phyloP scores from a whole-genome alignment of 2,329 filamentous ascomycete genomes.

The Claviceps africana region DNA sequence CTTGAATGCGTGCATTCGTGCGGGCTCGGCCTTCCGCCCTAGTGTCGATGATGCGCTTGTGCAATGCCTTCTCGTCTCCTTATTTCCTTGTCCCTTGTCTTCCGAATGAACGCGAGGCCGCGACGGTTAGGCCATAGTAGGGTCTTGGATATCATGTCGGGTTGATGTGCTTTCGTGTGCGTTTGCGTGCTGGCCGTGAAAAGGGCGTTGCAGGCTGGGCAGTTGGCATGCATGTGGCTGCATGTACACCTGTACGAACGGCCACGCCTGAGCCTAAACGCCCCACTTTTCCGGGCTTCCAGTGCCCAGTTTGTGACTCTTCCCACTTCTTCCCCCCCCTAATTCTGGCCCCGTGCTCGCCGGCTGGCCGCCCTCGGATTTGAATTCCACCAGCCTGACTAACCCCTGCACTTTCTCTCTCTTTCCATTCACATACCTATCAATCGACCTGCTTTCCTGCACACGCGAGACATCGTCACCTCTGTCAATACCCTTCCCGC shows the following conservation, averaged over 20 bases:
- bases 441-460: conserved; percentile 1
- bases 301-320: neutral
- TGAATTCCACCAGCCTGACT: conserved; percentile 2
- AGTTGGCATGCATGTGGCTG: no score
- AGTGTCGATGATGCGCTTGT: neutral
- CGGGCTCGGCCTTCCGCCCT: neutral
- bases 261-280: neutral
- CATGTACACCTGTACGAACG: neutral
- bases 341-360: conserved; percentile 1
- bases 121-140: neutral
- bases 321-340: neutral
- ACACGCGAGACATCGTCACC: neutral
- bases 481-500: neutral
- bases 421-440: conserved; percentile 6
- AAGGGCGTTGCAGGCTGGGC: no score
- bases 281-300: neutral
- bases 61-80: neutral
- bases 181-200: neutral
- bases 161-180: neutral
- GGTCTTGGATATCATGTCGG: neutral
- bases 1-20: neutral
- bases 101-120: neutral
- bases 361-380: neutral
- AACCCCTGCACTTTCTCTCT: conserved; percentile 5
- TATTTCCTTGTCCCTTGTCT: neutral